Conservation (phyloP, 345 rosid genomes). For the Barbarea vulgaris region DNA sequence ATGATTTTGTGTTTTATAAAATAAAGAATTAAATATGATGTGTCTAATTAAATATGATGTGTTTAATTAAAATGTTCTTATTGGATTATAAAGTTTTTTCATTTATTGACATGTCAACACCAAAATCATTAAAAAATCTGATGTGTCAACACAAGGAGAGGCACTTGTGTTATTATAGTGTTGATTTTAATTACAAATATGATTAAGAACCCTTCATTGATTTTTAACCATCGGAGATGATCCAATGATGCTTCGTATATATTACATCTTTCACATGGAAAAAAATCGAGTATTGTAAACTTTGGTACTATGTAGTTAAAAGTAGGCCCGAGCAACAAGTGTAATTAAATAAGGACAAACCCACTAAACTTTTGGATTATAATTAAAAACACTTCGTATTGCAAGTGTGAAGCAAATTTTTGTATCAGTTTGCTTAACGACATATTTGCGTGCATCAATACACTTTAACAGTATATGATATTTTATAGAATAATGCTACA, state of each 20-base stretch:
- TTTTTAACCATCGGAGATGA: too few relatives aligned
- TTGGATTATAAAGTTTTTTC: too few relatives aligned
- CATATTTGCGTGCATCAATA: conserved; percentile 29
- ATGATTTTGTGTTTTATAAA: too few relatives aligned
- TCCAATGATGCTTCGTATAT: not conserved
- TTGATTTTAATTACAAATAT: too few relatives aligned
- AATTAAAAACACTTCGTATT: conserved; percentile 15
- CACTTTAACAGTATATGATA: conserved; percentile 13
- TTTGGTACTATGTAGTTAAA: not conserved
- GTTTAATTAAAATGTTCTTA: too few relatives aligned
- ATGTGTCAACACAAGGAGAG: too few relatives aligned
- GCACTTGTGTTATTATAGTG: too few relatives aligned
- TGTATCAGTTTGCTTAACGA: conserved; percentile 25
- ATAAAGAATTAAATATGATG: too few relatives aligned
- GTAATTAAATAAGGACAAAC: conserved; percentile 14
- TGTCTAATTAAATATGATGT: too few relatives aligned
- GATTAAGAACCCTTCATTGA: too few relatives aligned
- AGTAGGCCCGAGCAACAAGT: conserved; percentile 30
- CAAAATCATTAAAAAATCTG: too few relatives aligned
- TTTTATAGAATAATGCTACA: not conserved
- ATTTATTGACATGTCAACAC: too few relatives aligned
- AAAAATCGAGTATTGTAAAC: not conserved
- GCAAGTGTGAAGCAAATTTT: conserved; percentile 8
- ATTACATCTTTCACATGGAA: not conserved
- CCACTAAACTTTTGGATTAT: conserved; percentile 20